These are phyloP conservation scores for Gentiana macrophylla DNA, from an alignment of 257 asterid genomes.

Conservation along the genomic window DNA sequence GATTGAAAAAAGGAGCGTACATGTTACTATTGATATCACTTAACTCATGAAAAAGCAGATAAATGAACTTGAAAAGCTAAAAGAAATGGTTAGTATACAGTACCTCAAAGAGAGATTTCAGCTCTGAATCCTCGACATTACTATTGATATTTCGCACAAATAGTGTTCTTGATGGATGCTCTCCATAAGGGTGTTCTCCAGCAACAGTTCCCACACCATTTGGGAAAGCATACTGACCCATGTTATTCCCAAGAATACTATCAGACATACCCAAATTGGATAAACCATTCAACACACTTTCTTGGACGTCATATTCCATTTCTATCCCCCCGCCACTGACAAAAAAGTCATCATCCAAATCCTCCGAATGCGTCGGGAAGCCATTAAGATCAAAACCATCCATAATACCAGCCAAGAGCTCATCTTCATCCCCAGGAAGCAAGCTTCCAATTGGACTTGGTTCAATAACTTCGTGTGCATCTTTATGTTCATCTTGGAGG, in stretches of 20 bases:
- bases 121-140: slow-evolving; percentile 89
- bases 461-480: slow-evolving; percentile 42
- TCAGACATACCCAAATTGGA: slow-evolving; percentile 44
- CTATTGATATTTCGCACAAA: slow-evolving; percentile 95
- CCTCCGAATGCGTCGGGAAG: slow-evolving; percentile 86
- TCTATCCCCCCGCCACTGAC: slow-evolving; percentile 97
- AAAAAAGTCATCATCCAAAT: slow-evolving; percentile 87
- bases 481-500: slow-evolving; percentile 35
- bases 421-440: slow-evolving; percentile 93
- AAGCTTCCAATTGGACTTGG: slow-evolving; percentile 33
- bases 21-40: no score
- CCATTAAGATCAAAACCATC: slow-evolving; percentile 85
- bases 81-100: slow-evolving; percentile 2
- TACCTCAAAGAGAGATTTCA: slow-evolving; percentile 86
- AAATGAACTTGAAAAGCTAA: neutral
- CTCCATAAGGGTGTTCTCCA: slow-evolving; percentile 97
- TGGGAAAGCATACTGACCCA: slow-evolving; percentile 34
- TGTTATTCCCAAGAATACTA: slow-evolving; percentile 29
- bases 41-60: slow-evolving; percentile 1
- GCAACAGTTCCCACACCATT: slow-evolving; percentile 53
- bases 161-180: slow-evolving; percentile 95
- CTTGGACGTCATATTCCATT: slow-evolving; percentile 53
- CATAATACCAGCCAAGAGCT: slow-evolving; percentile 77
- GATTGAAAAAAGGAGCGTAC: no score
- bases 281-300: slow-evolving; percentile 36